phyloP scores from a whole-genome alignment of 495 filamentous ascomycete species.

The Elasticomyces elasticus region DNA sequence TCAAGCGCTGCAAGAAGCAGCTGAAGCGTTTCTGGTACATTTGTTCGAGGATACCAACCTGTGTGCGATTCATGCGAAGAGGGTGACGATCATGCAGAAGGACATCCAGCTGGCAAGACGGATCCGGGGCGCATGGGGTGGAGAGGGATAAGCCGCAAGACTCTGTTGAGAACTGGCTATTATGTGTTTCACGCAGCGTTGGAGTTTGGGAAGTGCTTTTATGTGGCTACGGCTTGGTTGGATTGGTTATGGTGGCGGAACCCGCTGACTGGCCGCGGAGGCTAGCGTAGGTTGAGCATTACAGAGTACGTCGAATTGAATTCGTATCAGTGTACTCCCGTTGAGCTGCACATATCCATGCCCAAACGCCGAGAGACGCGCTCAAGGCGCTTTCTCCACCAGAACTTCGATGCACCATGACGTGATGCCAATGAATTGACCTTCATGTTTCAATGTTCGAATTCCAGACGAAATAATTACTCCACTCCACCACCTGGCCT shows the following conservation, averaged over 20 bases:
- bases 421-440: no score
- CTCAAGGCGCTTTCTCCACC: no score
- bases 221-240: background rate
- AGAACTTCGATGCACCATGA: no score
- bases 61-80: slow-evolving; percentile 89
- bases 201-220: background rate
- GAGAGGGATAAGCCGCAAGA: slow-evolving; percentile 35
- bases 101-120: slow-evolving; percentile 84
- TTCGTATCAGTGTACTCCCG: no score
- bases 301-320: no score
- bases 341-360: no score
- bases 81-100: slow-evolving; percentile 96
- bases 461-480: no score
- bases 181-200: background rate
- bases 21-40: slow-evolving; percentile 87
- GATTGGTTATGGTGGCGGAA: background rate
- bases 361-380: no score
- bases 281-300: no score
- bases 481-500: no score
- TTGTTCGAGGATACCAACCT: slow-evolving; percentile 93
- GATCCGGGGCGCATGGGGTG: slow-evolving; percentile 65
- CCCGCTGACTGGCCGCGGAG: background rate
- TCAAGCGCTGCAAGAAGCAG: slow-evolving; percentile 78
- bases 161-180: background rate
- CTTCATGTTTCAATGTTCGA: no score